These are phyloP conservation scores for Lachnellula suecica DNA, from an alignment of 2,329 filamentous ascomycete species.

Conservation along the genomic window DNA sequence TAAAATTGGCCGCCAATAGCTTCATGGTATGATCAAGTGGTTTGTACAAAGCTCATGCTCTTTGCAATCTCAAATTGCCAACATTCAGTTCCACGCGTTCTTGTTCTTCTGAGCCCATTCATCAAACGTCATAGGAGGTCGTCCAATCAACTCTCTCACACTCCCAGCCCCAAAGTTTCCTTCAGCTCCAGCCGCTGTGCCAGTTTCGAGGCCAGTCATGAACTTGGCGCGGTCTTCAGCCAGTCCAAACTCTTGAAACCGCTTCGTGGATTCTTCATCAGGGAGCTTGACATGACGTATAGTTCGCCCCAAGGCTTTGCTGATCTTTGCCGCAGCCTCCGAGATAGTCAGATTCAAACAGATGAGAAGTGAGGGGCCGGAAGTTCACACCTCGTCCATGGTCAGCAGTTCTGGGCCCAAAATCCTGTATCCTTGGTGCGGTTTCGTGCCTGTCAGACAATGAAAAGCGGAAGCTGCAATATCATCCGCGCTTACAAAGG, in stretches of 20 bases:
- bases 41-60: no score
- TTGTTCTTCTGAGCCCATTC: constrained; percentile 13
- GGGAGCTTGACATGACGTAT: constrained; percentile 18
- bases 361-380: not conserved
- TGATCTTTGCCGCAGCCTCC: constrained; percentile 18
- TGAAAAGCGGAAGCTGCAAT: constrained; percentile 44
- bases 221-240: constrained; percentile 9
- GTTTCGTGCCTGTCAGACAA: constrained; percentile 36
- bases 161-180: constrained; percentile 8
- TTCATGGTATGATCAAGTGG: no score
- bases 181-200: constrained; percentile 11
- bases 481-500: constrained; percentile 46
- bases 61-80: not conserved
- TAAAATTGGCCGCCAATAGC: no score
- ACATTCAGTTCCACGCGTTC: not conserved
- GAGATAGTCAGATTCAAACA: not conserved
- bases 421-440: constrained; percentile 38
- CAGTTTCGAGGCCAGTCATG: constrained; percentile 10
- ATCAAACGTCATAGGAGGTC: constrained; percentile 11
- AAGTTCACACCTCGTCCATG: constrained; percentile 30
- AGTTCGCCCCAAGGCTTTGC: constrained; percentile 12
- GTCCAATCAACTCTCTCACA: constrained; percentile 15
- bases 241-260: constrained; percentile 6
- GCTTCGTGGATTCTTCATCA: constrained; percentile 8
- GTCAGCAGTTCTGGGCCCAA: constrained; percentile 33